phyloP scores from a whole-genome alignment of 1,284 basidiomycete species.

The Apiotrichum mycotoxinovorans region DNA sequence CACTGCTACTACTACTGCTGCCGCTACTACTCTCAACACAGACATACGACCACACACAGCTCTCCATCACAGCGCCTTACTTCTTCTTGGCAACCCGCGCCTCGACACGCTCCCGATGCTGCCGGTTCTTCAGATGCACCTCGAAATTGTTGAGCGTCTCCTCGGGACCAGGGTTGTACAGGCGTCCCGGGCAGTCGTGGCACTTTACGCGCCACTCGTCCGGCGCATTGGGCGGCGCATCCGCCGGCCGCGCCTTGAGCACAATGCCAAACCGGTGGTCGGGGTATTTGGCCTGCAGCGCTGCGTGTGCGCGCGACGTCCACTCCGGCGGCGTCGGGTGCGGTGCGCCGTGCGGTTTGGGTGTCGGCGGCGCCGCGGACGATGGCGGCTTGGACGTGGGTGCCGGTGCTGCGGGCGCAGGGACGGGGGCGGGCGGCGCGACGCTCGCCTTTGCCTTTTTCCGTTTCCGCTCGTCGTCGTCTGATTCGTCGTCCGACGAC shows the following conservation, averaged over 20 bases:
- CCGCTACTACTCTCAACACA: background rate
- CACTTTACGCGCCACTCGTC: constrained; percentile 92
- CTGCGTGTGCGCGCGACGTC: constrained; percentile 62
- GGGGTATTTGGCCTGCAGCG: constrained; percentile 69
- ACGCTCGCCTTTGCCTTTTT: constrained; percentile 9
- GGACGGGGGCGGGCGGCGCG: constrained; percentile 3
- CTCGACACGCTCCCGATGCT: constrained; percentile 63
- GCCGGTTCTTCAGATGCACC: constrained; percentile 78
- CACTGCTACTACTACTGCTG: too few species aligned
- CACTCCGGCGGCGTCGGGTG: constrained; percentile 59
- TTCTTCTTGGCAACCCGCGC: constrained; percentile 12
- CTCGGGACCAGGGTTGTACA: constrained; percentile 91
- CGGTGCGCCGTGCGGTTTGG: background rate
- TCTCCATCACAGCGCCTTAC: background rate
- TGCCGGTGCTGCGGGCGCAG: background rate
- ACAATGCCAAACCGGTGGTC: constrained; percentile 78
- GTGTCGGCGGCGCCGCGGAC: background rate
- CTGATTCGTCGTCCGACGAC: constrained; percentile 21
- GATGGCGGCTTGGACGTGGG: constrained; percentile 2
- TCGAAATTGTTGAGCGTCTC: constrained; percentile 87
- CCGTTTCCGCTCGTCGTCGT: constrained; percentile 16
- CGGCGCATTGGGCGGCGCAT: constrained; percentile 53
- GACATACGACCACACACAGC: background rate
- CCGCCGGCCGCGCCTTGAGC: constrained; percentile 56
- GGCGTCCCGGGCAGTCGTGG: constrained; percentile 70